These are phyloP conservation scores for Colletotrichum shisoi DNA, from an alignment of 2,329 filamentous ascomycete species.

Conservation along the genomic window DNA sequence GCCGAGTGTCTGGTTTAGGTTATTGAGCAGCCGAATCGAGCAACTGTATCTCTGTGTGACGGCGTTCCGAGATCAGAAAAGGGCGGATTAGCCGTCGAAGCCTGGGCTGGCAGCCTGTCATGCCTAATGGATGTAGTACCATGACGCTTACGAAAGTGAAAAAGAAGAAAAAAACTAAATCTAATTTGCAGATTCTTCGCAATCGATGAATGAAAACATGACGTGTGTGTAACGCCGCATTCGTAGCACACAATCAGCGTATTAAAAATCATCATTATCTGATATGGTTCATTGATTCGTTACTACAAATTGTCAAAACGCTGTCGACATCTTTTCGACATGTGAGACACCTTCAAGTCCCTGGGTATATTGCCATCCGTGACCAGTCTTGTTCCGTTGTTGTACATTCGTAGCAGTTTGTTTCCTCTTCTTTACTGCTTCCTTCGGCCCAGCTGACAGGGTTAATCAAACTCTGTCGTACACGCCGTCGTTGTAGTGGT, in stretches of 20 bases:
- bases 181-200: no score
- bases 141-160: neutral
- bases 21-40: constrained; percentile 17
- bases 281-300: neutral
- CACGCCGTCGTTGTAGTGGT: constrained; percentile 52
- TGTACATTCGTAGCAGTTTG: constrained; percentile 21
- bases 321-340: neutral
- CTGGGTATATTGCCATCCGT: constrained; percentile 34
- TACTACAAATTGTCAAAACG: constrained; percentile 8
- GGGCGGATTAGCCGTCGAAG: neutral
- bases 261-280: neutral
- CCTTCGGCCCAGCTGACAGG: constrained; percentile 37
- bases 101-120: neutral
- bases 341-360: constrained; percentile 8
- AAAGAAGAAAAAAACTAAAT: no score
- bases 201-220: neutral
- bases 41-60: neutral
- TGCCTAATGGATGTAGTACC: no score
- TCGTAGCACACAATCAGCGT: neutral
- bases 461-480: constrained; percentile 42
- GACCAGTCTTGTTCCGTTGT: neutral
- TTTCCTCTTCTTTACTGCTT: constrained; percentile 29
- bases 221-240: neutral
- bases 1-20: constrained; percentile 35
- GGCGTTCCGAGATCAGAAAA: no score